Evolutionary conservation across 345 rosid species (phyloP), one percentile per base, ranked within the genome.

Genomic region (Acer campestre): DNA sequence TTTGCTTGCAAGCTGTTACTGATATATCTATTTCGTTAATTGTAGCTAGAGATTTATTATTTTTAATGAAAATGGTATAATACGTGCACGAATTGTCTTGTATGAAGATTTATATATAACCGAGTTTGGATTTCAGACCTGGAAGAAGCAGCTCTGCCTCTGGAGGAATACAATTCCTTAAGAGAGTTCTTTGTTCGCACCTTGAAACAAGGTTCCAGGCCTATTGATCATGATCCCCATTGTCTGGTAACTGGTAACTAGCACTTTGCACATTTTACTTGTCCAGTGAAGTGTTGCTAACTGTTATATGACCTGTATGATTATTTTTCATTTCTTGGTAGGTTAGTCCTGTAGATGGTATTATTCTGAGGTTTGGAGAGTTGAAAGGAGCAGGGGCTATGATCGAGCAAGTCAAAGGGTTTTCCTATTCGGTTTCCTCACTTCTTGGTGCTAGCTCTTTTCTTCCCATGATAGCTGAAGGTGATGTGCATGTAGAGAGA

Each of bases 391-490:
- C 83, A 75, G 89, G 98, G 76, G 94, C 97, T 64, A 90, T 87
- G 94, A 92, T 96, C 79, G 97, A 94, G 85, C 99, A 96, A 88
- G 99, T 94, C 53, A 96, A 96, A 88, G 99, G 98, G 72, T 87
- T 85, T 85, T 90, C 98, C 66, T 94, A 94, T 82, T 91, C 99
- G 51, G 89, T 90, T 67, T 79, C 88, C 13, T 87, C 99, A 78
- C 97, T 96, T 86, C 97, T 96, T 16, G 99, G 99, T 77, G 83
- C 85, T 62, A 86, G 85, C 83, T 78, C 96, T 74, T 77, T 92
- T 31, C 92, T 91, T 82, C 95, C 93, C 38, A 82, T 81, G 86
- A 84, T 80, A 76, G 85, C 91, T 78, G 88, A 83, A 75, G 86
- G 85, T 66, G 76, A 85, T 20, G 68, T 71, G 66, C 74, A 78